Evolutionary conservation across 2,329 filamentous ascomycete genomes (phyloP).

Genomic region (Rasamsonia emersonii): DNA sequence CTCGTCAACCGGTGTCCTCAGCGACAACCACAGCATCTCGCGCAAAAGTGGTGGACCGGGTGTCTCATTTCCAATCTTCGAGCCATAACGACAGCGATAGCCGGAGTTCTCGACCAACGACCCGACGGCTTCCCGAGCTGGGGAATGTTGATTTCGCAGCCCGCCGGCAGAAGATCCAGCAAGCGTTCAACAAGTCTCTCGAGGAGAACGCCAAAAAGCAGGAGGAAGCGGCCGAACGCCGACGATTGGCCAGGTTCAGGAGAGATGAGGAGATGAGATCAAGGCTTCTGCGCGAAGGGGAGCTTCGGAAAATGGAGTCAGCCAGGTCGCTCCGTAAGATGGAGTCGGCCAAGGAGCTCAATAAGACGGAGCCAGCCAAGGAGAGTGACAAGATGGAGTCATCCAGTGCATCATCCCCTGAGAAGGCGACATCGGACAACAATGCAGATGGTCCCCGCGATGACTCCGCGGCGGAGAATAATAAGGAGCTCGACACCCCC

Average conservation of each 20-base stretch:
- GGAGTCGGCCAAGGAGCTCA: constrained; percentile 8
- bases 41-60: constrained; percentile 54
- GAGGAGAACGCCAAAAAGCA: constrained; percentile 57
- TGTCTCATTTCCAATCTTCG: constrained; percentile 35
- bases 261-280: constrained; percentile 42
- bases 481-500: too few relatives aligned
- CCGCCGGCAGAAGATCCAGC: constrained; percentile 69
- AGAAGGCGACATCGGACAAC: too few relatives aligned
- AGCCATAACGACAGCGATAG: constrained; percentile 23
- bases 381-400: too few relatives aligned
- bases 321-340: too few relatives aligned
- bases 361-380: too few relatives aligned
- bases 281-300: constrained; percentile 17
- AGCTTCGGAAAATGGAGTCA: constrained; percentile 11
- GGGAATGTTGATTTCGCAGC: constrained; percentile 79
- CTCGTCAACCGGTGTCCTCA: constrained; percentile 67
- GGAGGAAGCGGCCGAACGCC: constrained; percentile 46
- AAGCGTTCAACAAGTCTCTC: constrained; percentile 78
- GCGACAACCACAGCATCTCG: constrained; percentile 65
- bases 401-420: too few relatives aligned
- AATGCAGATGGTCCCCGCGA: too few relatives aligned
- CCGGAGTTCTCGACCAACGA: constrained; percentile 25
- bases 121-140: constrained; percentile 48
- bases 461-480: too few relatives aligned
- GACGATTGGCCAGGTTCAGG: constrained; percentile 29